Percentiles rank a stretch among this genome's conserved stretches.
phyloP scores from a whole-genome alignment of 2,329 filamentous ascomycete species.

The Endothia cerciana region DNA sequence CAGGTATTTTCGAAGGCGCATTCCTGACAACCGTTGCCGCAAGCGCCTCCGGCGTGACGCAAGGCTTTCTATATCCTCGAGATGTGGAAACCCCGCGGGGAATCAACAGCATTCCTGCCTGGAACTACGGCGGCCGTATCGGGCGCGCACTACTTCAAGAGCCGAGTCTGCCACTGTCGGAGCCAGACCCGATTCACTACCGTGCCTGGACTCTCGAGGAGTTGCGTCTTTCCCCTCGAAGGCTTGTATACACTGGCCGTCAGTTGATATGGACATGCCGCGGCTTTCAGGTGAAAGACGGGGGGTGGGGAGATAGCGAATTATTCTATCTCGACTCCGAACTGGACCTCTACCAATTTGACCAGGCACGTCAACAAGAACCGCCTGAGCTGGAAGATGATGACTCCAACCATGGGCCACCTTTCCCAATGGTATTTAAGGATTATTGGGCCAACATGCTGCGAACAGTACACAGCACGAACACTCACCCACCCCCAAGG shows the following conservation, averaged over 20 bases:
- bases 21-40: not conserved
- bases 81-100: not conserved
- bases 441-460: not conserved
- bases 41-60: not conserved
- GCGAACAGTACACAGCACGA: constrained; percentile 6
- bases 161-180: not conserved
- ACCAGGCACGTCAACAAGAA: not conserved
- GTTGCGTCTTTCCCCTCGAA: not conserved
- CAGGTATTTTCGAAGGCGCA: not conserved
- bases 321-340: constrained; percentile 2
- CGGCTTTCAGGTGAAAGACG: not conserved
- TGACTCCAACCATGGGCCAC: not conserved
- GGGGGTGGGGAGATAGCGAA: not conserved
- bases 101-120: not conserved
- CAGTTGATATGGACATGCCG: not conserved
- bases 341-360: not conserved
- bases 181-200: not conserved
- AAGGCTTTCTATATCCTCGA: not conserved
- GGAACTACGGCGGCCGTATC: not conserved
- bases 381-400: not conserved
- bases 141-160: not conserved
- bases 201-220: not conserved
- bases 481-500: not conserved
- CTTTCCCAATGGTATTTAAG: not conserved
- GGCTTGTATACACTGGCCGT: not conserved